Base-by-base conservation (phyloP, 805 yeast species). In the Saccharomycopsis sp. region DNA sequence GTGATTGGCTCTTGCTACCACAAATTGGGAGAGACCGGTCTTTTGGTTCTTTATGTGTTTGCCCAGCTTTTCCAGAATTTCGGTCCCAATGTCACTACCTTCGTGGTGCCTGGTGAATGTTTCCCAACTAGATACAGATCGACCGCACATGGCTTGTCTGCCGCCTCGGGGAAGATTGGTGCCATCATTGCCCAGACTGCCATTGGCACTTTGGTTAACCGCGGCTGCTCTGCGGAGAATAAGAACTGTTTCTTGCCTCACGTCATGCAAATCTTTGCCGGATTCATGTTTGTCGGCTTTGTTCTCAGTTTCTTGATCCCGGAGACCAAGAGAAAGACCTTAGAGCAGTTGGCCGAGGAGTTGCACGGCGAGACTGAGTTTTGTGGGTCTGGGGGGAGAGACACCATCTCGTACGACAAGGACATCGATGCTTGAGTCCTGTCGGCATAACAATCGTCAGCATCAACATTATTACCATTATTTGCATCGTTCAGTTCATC, bases 101-200 rank as follows among this genome's bases (percentile, higher is more conserved):
- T 90, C 71, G 82, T 91, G 67, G 80, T 88, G 69, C 96, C 97
- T 54, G 97, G 96, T 74, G 97, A 90, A 78, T 76, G 83, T 70
- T 91, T 78, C 86, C 97, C 97, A 71, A 89, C 97, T 56, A 85
- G 96, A 79, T 90, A 88, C 76, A 87, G 97, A 84, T 89, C 96
- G 20, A 84, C 95, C 64, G 96, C 97, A 53, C 97, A 90, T 68
- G 97, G 97, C 79, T 79, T 90, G 63, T 89, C 96, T 62, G 97
- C 97, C 66, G 97, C 95, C 53, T 73, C 82, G 40, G 97, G 97
- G 78, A 90, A 90, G 73, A 78, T 89, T 66, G 97, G 97, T 77
- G 96, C 97, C 60, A 89, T 90, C 65, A 82, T 90, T 77, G 96
- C 97, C 24, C 94, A 87, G 76, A 84, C 91, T 61, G 87, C 88